Evolutionary conservation across 176 grass and related monocot genomes (phyloP).

Genomic region (Metroxylon sagu): DNA sequence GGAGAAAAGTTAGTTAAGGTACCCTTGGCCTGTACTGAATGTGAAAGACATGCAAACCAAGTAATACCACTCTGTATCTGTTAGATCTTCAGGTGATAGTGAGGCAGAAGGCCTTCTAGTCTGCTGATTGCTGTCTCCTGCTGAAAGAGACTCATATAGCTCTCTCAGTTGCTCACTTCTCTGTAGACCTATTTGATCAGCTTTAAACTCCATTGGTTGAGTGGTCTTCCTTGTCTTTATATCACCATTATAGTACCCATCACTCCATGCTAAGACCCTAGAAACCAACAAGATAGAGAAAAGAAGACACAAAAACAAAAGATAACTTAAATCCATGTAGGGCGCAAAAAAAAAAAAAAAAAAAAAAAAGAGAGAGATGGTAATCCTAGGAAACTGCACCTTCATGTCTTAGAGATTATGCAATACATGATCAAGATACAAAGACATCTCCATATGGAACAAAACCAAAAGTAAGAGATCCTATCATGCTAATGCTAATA

Average conservation of each 20-base stretch:
- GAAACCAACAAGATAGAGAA: not conserved
- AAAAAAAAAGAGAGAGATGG: no score
- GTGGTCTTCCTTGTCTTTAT: slow-evolving; percentile 81
- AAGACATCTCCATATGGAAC: no score
- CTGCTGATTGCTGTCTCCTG: slow-evolving; percentile 50
- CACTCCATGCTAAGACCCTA: slow-evolving; percentile 56
- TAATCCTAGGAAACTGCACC: no score
- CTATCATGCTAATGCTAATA: no score
- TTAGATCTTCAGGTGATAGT: slow-evolving; percentile 72
- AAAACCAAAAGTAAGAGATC: no score
- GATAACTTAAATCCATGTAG: no score
- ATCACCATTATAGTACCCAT: slow-evolving; percentile 94
- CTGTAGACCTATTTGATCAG: slow-evolving; percentile 48
- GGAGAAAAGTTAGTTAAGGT: not conserved
- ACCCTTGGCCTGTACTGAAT: slow-evolving; percentile 68
- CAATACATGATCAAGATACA: no score
- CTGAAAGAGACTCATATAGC: slow-evolving; percentile 60
- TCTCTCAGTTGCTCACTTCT: slow-evolving; percentile 76
- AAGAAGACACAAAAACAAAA: no score
- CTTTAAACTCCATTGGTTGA: slow-evolving; percentile 41
- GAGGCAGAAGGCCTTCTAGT: slow-evolving; percentile 43
- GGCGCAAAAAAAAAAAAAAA: no score
- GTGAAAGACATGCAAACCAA: slow-evolving; percentile 86
- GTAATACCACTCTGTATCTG: slow-evolving; percentile 83
- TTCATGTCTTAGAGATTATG: no score